A percentile compares a stretch with the other conserved stretches of the same genome.
Evolutionary conservation across 2,329 filamentous ascomycete genomes (phyloP).

Genomic region (Exophiala aquamarina): DNA sequence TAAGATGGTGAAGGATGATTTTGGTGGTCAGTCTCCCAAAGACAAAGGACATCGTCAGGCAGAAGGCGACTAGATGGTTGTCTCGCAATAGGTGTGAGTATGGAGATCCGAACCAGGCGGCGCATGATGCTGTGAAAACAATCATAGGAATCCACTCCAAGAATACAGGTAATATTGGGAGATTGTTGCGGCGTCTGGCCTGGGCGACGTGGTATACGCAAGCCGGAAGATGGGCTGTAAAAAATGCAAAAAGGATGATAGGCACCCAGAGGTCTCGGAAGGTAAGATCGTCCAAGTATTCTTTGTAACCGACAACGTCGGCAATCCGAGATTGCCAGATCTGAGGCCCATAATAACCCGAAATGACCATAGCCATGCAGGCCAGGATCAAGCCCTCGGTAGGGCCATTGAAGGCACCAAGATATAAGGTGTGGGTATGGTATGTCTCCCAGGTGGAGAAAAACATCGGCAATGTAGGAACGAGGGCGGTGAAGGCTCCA

Average conservation of each 20-base stretch:
- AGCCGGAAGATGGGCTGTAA: slow-evolving; percentile 77
- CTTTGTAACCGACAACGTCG: slow-evolving; percentile 64
- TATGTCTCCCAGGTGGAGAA: slow-evolving; percentile 99
- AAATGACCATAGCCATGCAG: slow-evolving; percentile 79
- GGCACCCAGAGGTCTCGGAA: slow-evolving; percentile 87
- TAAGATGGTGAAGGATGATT: slow-evolving; percentile 95
- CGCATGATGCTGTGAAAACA: slow-evolving; percentile 72
- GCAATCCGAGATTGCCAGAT: slow-evolving; percentile 80
- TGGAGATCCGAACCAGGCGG: slow-evolving; percentile 86
- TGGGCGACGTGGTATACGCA: slow-evolving; percentile 83
- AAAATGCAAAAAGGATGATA: slow-evolving; percentile 64
- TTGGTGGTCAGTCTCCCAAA: slow-evolving; percentile 98
- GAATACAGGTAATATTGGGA: slow-evolving; percentile 79
- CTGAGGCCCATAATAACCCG: slow-evolving; percentile 81
- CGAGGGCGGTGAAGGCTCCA: slow-evolving; percentile 86
- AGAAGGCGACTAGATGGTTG: slow-evolving; percentile 90
- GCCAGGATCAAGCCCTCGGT: slow-evolving; percentile 94
- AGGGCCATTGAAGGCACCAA: slow-evolving; percentile 94
- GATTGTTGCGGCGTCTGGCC: slow-evolving; percentile 69
- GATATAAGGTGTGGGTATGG: slow-evolving; percentile 94
- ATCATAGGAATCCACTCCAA: slow-evolving; percentile 91
- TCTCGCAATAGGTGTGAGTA: slow-evolving; percentile 77
- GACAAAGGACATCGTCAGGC: slow-evolving; percentile 91
- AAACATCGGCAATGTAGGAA: slow-evolving; percentile 95
- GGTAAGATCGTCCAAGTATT: slow-evolving; percentile 68